Conservation (phyloP, 106 monocot genomes). For the Xerophyta viscosa region DNA sequence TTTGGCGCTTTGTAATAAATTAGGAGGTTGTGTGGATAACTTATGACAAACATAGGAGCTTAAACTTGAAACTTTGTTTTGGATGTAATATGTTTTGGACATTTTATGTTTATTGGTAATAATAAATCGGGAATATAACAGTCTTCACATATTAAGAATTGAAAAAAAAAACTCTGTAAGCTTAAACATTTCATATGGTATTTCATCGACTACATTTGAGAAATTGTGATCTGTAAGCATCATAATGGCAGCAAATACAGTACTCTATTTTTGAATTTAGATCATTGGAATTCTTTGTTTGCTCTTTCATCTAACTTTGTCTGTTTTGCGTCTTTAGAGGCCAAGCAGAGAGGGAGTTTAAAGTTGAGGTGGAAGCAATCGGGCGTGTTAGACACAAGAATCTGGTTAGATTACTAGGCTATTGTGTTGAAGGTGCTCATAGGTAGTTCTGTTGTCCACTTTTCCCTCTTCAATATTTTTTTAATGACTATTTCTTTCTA, state of each 20-base stretch:
- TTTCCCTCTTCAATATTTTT: background rate
- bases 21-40: too few species aligned
- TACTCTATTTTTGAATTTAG: background rate
- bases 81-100: too few species aligned
- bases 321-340: slow-evolving; percentile 26
- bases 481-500: background rate
- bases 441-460: slow-evolving; percentile 17
- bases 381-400: slow-evolving; percentile 57
- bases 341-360: slow-evolving; percentile 55
- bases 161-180: too few species aligned
- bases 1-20: too few species aligned
- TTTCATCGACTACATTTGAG: background rate
- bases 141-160: too few species aligned
- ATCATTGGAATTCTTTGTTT: too few species aligned
- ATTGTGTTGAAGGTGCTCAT: slow-evolving; percentile 51
- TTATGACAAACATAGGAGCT: too few species aligned
- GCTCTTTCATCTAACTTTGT: too few species aligned
- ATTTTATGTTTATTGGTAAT: too few species aligned
- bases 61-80: too few species aligned
- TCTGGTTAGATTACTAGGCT: slow-evolving; percentile 45
- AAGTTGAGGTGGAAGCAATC: slow-evolving; percentile 56
- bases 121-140: too few species aligned
- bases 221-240: background rate
- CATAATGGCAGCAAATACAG: background rate
- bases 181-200: background rate